Conservation (phyloP, 352 stramenopile species). For the Phytophthora sp. region DNA sequence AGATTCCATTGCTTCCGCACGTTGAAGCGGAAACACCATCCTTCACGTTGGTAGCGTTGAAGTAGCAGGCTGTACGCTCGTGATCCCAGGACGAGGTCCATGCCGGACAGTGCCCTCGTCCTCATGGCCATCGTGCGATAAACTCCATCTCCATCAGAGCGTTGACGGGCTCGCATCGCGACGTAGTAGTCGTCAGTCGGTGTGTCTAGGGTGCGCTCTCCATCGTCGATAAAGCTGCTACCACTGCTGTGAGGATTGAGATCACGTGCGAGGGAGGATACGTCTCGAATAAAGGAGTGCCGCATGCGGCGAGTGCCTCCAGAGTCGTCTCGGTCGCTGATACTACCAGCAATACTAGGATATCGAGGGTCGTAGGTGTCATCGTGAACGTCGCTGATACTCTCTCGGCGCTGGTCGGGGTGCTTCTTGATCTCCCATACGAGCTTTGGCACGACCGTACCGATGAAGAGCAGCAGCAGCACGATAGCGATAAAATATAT, state of each 20-base stretch:
- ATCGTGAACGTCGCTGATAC: conserved; percentile 35
- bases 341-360: conserved; percentile 21
- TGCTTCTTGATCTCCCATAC: conserved; percentile 66
- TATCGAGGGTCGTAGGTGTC: conserved; percentile 26
- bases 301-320: conserved; percentile 25
- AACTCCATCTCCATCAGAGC: conserved; percentile 9
- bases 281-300: conserved; percentile 36
- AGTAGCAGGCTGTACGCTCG: conserved; percentile 75
- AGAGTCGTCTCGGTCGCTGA: conserved; percentile 32
- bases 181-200: conserved; percentile 31
- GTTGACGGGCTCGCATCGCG: conserved; percentile 15
- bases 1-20: conserved; percentile 84
- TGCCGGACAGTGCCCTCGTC: conserved; percentile 58
- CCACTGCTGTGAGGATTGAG: conserved; percentile 20
- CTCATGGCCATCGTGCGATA: conserved; percentile 40
- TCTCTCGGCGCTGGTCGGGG: conserved; percentile 28
- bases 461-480: conserved; percentile 81
- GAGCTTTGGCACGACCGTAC: conserved; percentile 82
- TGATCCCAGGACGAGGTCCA: conserved; percentile 78
- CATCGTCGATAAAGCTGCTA: conserved; percentile 18
- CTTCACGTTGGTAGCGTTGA: conserved; percentile 81
- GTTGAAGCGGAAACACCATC: conserved; percentile 83
- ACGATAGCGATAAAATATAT: conserved; percentile 92
- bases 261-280: conserved; percentile 23
- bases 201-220: conserved; percentile 28